Evolutionary conservation across 2,329 filamentous ascomycete genomes (phyloP).

Genomic region (Penicillium janthinellum): DNA sequence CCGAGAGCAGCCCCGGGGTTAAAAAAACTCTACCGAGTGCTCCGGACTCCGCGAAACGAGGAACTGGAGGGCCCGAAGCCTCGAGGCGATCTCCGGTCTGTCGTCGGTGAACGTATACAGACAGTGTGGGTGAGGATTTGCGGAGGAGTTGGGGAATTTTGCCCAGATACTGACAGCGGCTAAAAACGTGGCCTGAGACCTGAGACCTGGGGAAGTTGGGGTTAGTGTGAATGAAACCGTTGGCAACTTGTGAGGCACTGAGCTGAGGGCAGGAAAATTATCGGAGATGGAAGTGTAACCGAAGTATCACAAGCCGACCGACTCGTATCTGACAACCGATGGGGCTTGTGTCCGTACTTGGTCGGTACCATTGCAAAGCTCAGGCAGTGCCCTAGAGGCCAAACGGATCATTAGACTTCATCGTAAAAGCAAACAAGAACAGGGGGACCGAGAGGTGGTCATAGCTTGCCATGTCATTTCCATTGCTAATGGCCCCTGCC

Average conservation of each 20-base stretch:
- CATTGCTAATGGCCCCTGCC: neutral
- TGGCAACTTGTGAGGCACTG: neutral
- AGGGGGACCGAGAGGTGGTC: neutral
- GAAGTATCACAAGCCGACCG: neutral
- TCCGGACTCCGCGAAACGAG: neutral
- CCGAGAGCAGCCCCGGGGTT: neutral
- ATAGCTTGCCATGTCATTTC: neutral
- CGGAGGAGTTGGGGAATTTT: neutral
- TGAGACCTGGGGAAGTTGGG: neutral
- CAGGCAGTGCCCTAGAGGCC: neutral
- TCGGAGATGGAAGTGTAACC: neutral
- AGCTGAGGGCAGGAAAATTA: neutral
- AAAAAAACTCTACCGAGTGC: neutral
- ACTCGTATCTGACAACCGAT: neutral
- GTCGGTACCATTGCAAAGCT: neutral
- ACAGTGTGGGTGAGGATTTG: neutral
- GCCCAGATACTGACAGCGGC: neutral
- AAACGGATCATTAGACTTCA: neutral
- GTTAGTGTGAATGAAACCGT: neutral
- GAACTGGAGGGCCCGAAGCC: neutral
- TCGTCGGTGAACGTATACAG: neutral
- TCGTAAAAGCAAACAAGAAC: neutral
- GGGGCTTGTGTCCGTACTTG: neutral
- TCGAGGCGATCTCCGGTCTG: neutral
- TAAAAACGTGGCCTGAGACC: neutral